These are phyloP conservation scores for Oenanthe sinensis DNA, from an alignment of 129 eudicot genomes.

Conservation along the genomic window DNA sequence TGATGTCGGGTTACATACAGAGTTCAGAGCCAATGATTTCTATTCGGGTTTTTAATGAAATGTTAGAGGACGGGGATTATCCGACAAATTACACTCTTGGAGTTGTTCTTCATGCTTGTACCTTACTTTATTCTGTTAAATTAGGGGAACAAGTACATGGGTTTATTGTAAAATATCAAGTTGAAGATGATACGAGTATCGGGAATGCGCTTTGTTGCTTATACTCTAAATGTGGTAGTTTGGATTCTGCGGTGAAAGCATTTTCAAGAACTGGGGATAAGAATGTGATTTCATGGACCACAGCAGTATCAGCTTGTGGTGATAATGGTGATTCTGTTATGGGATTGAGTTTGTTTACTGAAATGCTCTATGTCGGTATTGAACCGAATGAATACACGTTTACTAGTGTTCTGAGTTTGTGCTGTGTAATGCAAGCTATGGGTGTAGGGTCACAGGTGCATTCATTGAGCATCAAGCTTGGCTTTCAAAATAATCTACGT, in stretches of 20 bases:
- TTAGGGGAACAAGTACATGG: conserved; percentile 66
- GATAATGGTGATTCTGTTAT: conserved; percentile 52
- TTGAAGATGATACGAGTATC: conserved; percentile 46
- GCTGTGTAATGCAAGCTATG: conserved; percentile 58
- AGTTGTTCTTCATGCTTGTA: conserved; percentile 50
- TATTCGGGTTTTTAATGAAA: conserved; percentile 38
- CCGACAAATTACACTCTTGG: conserved; percentile 77
- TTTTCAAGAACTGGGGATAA: conserved; percentile 50
- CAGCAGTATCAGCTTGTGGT: conserved; percentile 69
- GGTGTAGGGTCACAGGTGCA: conserved; percentile 67
- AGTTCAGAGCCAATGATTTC: conserved; percentile 56
- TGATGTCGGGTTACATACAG: conserved; percentile 74
- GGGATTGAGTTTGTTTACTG: conserved; percentile 48
- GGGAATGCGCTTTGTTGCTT: conserved; percentile 71
- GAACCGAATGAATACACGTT: conserved; percentile 66
- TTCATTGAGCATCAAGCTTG: conserved; percentile 52
- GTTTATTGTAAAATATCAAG: conserved; percentile 48
- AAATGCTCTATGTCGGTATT: conserved; percentile 57
- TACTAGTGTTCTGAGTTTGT: conserved; percentile 62
- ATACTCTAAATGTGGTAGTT: conserved; percentile 47
- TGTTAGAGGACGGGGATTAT: conserved; percentile 58
- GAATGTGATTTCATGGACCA: conserved; percentile 86
- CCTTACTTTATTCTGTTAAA: conserved; percentile 27
- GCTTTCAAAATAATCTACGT: conserved; percentile 35
- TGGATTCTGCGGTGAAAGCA: conserved; percentile 45